These are phyloP conservation scores for Rhodotorula toruloides DNA, from an alignment of 768 basidiomycete species.

Conservation along the genomic window DNA sequence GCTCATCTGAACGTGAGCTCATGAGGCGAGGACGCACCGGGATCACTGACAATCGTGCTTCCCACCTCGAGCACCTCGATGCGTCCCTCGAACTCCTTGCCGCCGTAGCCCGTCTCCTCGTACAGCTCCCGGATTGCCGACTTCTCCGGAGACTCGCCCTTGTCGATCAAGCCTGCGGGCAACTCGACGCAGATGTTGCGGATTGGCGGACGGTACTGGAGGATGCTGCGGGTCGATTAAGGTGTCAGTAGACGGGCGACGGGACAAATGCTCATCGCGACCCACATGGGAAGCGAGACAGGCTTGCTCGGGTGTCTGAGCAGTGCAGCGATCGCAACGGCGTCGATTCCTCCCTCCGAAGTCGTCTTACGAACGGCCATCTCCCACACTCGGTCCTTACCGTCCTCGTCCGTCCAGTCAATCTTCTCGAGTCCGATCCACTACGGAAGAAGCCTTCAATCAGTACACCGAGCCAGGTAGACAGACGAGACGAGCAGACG, in stretches of 20 bases:
- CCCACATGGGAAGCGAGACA: constrained; percentile 42
- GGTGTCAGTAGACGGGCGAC: background rate
- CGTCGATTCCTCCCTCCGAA: constrained; percentile 72
- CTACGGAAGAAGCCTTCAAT: no score
- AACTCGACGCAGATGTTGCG: constrained; percentile 51
- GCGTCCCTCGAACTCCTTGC: constrained; percentile 44
- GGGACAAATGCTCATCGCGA: background rate
- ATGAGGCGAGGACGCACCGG: background rate
- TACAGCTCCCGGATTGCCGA: constrained; percentile 81
- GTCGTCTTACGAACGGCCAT: constrained; percentile 77
- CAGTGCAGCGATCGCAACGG: constrained; percentile 76
- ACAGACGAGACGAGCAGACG: background rate
- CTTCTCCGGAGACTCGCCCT: constrained; percentile 70
- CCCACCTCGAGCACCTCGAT: constrained; percentile 55
- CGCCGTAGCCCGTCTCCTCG: constrained; percentile 88
- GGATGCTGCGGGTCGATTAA: constrained; percentile 61
- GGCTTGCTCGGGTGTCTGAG: constrained; percentile 61
- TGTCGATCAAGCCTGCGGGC: constrained; percentile 73
- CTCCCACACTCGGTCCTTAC: constrained; percentile 81
- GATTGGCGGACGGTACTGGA: constrained; percentile 86
- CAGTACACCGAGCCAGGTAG: background rate
- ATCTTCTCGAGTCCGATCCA: constrained; percentile 82
- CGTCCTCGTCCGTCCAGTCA: constrained; percentile 70
- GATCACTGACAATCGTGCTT: constrained; percentile 53
- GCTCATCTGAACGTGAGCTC: background rate